phyloP scores from a whole-genome alignment of 163 green algal species.

The Scenedesmus sp. region DNA sequence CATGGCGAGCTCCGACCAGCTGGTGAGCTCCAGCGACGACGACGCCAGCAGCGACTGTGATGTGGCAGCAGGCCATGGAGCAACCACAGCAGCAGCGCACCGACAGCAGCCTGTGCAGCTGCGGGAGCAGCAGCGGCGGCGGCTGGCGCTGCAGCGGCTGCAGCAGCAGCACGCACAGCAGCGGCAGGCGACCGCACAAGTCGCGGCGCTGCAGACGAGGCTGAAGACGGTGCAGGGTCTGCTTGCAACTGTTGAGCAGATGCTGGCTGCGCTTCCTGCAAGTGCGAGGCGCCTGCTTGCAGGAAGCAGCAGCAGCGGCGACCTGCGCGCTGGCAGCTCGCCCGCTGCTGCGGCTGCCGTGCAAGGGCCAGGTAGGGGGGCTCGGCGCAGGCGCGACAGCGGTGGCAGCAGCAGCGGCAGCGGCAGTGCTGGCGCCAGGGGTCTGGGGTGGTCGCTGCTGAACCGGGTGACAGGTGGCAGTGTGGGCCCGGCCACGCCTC shows the following conservation, averaged over 20 bases:
- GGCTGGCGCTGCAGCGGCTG: background rate
- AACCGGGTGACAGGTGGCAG: background rate
- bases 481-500: background rate
- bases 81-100: background rate
- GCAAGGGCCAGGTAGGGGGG: background rate
- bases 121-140: background rate
- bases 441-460: background rate
- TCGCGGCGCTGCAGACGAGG: background rate
- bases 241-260: background rate
- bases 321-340: background rate
- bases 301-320: constrained; percentile 10
- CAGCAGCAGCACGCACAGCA: constrained; percentile 27
- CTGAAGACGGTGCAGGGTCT: background rate
- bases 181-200: background rate
- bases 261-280: constrained; percentile 23
- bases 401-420: background rate
- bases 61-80: background rate
- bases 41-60: background rate
- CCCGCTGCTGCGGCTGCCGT: background rate
- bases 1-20: background rate
- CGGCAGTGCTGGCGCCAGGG: background rate
- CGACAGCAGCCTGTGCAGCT: background rate
- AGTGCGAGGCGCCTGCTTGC: background rate
- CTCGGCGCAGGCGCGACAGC: background rate
- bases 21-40: background rate